Evolutionary conservation across 768 basidiomycete species (phyloP).

Genomic region (Tylopilus rubrobrunneus): DNA sequence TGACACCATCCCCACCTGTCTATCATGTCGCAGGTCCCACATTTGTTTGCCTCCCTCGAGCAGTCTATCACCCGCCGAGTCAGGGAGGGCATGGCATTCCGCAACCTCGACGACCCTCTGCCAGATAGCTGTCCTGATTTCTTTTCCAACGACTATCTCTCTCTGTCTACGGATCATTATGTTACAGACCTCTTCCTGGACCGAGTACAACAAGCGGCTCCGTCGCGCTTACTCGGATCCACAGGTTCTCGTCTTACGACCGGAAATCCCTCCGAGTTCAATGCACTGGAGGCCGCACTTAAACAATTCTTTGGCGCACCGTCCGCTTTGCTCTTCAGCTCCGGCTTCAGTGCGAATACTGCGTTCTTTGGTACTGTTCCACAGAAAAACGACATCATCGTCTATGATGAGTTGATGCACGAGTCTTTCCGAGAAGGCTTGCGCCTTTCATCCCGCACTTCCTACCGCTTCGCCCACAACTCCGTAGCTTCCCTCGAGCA

Average conservation of each 20-base stretch:
- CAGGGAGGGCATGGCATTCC: slow-evolving; percentile 6
- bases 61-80: slow-evolving; percentile 5
- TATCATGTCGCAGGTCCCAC: slow-evolving; percentile 8
- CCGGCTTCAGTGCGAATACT: slow-evolving; percentile 52
- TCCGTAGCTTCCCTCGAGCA: slow-evolving; percentile 32
- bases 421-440: slow-evolving; percentile 51
- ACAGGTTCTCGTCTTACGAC: slow-evolving; percentile 49
- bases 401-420: slow-evolving; percentile 53
- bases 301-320: slow-evolving; percentile 25
- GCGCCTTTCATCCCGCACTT: slow-evolving; percentile 30
- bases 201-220: slow-evolving; percentile 17
- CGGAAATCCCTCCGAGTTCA: slow-evolving; percentile 30
- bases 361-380: slow-evolving; percentile 46
- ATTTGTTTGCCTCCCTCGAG: slow-evolving; percentile 14
- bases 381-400: slow-evolving; percentile 41
- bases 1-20: background rate
- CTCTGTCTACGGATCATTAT: slow-evolving; percentile 33
- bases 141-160: slow-evolving; percentile 52
- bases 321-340: slow-evolving; percentile 47
- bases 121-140: slow-evolving; percentile 30
- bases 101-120: slow-evolving; percentile 13
- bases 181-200: slow-evolving; percentile 35
- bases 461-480: slow-evolving; percentile 45
- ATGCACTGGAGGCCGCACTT: slow-evolving; percentile 11
- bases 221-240: slow-evolving; percentile 37